A percentile compares a stretch with the other conserved stretches of the same genome.
phyloP scores from a whole-genome alignment of 768 basidiomycete species.

The Pisolithus microcarpus region DNA sequence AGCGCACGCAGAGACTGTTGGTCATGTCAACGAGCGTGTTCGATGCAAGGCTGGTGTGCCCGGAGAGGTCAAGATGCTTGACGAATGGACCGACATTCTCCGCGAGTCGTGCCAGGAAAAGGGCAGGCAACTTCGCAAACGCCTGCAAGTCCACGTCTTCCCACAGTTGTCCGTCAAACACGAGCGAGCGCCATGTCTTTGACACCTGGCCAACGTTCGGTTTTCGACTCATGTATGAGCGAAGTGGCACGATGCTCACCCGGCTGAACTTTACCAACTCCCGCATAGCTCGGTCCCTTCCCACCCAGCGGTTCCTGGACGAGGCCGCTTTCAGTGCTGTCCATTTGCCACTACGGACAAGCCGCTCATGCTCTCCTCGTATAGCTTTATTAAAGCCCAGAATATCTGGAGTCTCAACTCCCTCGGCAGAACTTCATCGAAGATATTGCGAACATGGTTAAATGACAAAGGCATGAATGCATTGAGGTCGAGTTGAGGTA shows the following conservation, averaged over 20 bases:
- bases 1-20: conserved; percentile 44
- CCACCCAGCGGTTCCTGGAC: conserved; percentile 64
- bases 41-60: conserved; percentile 47
- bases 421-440: conserved; percentile 63
- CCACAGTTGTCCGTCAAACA: conserved; percentile 89
- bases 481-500: conserved; percentile 38
- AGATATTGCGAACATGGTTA: conserved; percentile 43
- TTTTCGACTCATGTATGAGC: conserved; percentile 8
- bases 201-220: conserved; percentile 50
- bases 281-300: conserved; percentile 62
- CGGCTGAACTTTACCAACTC: conserved; percentile 75
- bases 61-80: conserved; percentile 51
- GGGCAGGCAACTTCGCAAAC: conserved; percentile 50
- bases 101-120: conserved; percentile 47
- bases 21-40: conserved; percentile 47
- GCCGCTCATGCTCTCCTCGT: conserved; percentile 47
- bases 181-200: conserved; percentile 64
- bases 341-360: conserved; percentile 46
- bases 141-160: conserved; percentile 50
- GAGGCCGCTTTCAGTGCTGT: conserved; percentile 54
- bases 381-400: conserved; percentile 43
- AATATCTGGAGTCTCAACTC: conserved; percentile 65
- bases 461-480: conserved; percentile 44
- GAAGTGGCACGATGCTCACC: conserved; percentile 41
- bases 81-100: conserved; percentile 58